Conservation (phyloP, 441 rosid genomes). For the Populus hybrid region DNA sequence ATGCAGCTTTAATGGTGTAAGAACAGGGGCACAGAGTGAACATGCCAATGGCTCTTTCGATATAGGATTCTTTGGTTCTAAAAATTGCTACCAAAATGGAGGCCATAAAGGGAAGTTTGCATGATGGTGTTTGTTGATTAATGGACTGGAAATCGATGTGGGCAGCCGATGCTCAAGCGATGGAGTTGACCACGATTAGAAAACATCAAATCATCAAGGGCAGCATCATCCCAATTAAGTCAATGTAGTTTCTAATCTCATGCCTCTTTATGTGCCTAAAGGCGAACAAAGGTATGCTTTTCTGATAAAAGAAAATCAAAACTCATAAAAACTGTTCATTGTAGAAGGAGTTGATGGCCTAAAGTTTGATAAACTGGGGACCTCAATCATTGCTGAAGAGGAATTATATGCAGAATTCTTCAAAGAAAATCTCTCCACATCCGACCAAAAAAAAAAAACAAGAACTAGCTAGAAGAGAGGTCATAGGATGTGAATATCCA, state of each 20-base stretch:
- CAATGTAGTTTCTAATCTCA: constrained; percentile 22
- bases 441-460: not conserved
- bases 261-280: not conserved
- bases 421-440: not conserved
- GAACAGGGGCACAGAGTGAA: constrained; percentile 10
- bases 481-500: not conserved
- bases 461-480: not conserved
- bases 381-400: constrained; percentile 11
- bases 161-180: not conserved
- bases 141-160: constrained; percentile 9
- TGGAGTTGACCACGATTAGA: constrained; percentile 29
- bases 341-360: constrained; percentile 7
- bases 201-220: not conserved
- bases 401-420: not conserved
- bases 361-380: constrained; percentile 4
- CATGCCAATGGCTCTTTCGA: constrained; percentile 7
- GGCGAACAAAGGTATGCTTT: not conserved
- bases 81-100: constrained; percentile 33
- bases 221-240: constrained; percentile 16
- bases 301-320: not conserved
- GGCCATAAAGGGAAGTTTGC: constrained; percentile 29
- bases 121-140: constrained; percentile 36
- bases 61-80: constrained; percentile 27
- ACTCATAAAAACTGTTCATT: not conserved
- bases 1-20: constrained; percentile 28